Evolutionary conservation across 116 monocot genomes (phyloP).

Genomic region (Trichopus zeylanicus): DNA sequence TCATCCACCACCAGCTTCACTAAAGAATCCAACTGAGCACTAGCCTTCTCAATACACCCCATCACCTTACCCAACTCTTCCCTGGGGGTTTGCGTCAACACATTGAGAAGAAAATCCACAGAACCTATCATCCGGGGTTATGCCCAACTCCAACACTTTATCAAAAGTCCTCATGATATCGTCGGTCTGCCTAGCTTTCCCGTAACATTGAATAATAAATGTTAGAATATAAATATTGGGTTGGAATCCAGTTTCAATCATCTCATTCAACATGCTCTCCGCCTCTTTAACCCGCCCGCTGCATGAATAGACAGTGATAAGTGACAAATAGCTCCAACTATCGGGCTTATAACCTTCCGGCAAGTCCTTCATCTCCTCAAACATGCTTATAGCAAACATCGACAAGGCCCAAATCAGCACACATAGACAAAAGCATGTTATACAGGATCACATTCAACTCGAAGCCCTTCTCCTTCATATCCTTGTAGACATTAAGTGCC

Average conservation of each 20-base stretch:
- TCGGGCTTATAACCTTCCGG: conserved; percentile 42
- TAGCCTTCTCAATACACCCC: conserved; percentile 42
- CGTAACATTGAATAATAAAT: conserved; percentile 81
- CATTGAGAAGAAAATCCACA: conserved; percentile 76
- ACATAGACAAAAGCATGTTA: conserved; percentile 73
- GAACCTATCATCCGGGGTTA: conserved; percentile 69
- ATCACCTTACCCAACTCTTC: conserved; percentile 58
- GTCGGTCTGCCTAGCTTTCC: conserved; percentile 47
- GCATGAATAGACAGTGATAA: conserved; percentile 81
- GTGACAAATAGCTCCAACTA: conserved; percentile 66
- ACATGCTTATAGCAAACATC: conserved; percentile 52
- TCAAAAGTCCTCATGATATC: conserved; percentile 45
- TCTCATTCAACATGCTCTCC: conserved; percentile 51
- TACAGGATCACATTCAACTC: conserved; percentile 46
- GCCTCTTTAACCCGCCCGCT: conserved; percentile 54
- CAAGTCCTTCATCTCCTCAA: conserved; percentile 61
- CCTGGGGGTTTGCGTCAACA: conserved; percentile 39
- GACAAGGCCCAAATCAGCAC: conserved; percentile 65
- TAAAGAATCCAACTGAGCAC: conserved; percentile 41
- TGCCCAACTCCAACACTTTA: conserved; percentile 38
- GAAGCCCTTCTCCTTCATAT: conserved; percentile 47
- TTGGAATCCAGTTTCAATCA: conserved; percentile 59
- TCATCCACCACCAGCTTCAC: conserved; percentile 45
- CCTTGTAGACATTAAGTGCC: conserved; percentile 42
- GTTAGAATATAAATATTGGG: conserved; percentile 77